Evolutionary conservation across 192 early-diverging fungal species (phyloP), one percentile per base, ranked within the genome.

Genomic region (Jimgerdemannia flammicorona): DNA sequence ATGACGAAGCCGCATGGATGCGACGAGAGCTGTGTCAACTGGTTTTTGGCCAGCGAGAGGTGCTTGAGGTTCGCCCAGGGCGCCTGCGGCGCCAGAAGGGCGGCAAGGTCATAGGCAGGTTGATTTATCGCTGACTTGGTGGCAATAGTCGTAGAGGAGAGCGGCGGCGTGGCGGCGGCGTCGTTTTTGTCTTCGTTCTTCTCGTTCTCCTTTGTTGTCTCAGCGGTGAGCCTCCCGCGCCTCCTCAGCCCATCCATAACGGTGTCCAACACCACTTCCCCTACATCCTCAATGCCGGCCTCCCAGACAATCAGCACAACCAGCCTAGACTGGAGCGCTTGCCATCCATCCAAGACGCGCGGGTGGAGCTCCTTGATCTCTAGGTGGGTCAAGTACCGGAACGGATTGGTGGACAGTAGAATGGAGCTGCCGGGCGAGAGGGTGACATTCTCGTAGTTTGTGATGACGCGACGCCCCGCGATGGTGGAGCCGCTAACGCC

Each of bases 301-400:
- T 77, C 74, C 19, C 78, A 75, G 18, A 89, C 67, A 39, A 86
- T 80, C 63, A 87, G 69, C 4, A 77, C 84, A 43, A 82, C 79
- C 11, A 89, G 68, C 18, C 76, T 75, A 4, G 68, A 64, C 77
- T 81, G 78, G n/a, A 89, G 54, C n/a, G 64, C 41, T 39, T 83
- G 78, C 88, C 88, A 89, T 3, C 82, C 83, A 40, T 82, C 80
- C 40, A 86, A 72, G 18, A 79, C 74, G 10, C 76, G 71, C 3
- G 85, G 84, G 11, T 84, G 84, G 40, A 89, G 73, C 67, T 85
- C 79, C 72, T 80, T 74, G 8, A 89, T 74, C 66, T 89, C 88
- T 17, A 89, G 54, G 79, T 84, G 83, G 6, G 80, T 75, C 43
- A 89, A 68, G 43, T 74, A 70, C 64, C 82, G 80, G 71, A 89